Conservation (phyloP, 2,329 filamentous ascomycete genomes). For the Scedosporium apiospermum region DNA sequence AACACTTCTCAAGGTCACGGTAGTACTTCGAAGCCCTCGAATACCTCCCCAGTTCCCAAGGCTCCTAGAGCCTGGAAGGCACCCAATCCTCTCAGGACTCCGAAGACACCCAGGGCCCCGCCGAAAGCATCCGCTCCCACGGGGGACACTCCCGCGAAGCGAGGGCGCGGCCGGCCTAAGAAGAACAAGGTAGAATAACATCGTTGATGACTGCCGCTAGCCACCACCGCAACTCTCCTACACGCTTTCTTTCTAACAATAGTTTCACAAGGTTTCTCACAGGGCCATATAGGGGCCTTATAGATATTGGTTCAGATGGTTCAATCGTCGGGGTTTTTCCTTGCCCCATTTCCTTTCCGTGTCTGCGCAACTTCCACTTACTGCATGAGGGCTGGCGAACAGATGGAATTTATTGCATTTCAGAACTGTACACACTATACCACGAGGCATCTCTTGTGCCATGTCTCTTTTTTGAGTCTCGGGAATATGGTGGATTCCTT, state of each 20-base stretch:
- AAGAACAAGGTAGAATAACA: neutral
- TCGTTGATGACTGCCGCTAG: neutral
- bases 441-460: neutral
- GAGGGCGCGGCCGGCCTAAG: neutral
- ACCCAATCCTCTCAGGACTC: neutral
- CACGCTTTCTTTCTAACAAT: neutral
- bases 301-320: neutral
- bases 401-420: slow-evolving; percentile 5
- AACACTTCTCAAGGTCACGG: neutral
- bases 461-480: slow-evolving; percentile 16
- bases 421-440: slow-evolving; percentile 1
- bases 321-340: neutral
- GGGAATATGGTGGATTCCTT: slow-evolving; percentile 14
- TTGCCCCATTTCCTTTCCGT: neutral
- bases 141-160: neutral
- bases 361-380: neutral
- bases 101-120: neutral
- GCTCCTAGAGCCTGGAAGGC: neutral
- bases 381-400: slow-evolving; percentile 9
- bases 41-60: neutral
- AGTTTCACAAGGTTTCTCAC: too few species aligned
- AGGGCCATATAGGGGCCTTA: neutral
- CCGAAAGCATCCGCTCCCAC: neutral
- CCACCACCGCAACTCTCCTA: neutral
- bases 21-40: neutral